A percentile compares a stretch with the other conserved stretches of the same genome.
phyloP scores from a whole-genome alignment of 2,329 filamentous ascomycete species.

The Lachnellula cervina region DNA sequence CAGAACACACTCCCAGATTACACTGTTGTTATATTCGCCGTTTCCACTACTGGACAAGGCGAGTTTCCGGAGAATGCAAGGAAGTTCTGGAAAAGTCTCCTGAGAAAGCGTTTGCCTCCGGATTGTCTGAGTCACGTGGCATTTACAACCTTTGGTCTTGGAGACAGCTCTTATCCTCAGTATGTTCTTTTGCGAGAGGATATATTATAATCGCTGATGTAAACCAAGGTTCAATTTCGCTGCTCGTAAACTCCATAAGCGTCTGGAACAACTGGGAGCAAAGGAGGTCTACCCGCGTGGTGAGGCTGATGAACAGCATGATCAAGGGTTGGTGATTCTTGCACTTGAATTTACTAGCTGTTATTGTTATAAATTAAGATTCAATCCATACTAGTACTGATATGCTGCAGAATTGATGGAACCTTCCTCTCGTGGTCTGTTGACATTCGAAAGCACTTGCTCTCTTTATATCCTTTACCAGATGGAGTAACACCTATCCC shows the following conservation, averaged over 20 bases:
- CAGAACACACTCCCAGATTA: constrained; percentile 49
- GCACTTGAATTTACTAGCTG: background rate
- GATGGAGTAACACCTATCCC: constrained; percentile 64
- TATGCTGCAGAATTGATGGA: constrained; percentile 64
- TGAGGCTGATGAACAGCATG: constrained; percentile 90
- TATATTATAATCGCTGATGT: constrained; percentile 1
- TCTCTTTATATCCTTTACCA: constrained; percentile 65
- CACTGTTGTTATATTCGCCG: constrained; percentile 67
- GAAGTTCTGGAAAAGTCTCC: constrained; percentile 77
- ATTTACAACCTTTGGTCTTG: constrained; percentile 86
- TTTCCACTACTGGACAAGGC: constrained; percentile 92
- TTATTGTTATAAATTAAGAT: background rate
- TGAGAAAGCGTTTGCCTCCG: constrained; percentile 70
- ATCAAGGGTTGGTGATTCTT: constrained; percentile 66
- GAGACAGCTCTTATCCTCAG: constrained; percentile 92
- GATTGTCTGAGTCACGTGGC: constrained; percentile 62
- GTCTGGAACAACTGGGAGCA: constrained; percentile 79
- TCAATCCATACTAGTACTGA: background rate
- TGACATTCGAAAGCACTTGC: constrained; percentile 60
- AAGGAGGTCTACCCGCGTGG: constrained; percentile 69
- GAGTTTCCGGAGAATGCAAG: constrained; percentile 82
- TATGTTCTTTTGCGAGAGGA: constrained; percentile 37
- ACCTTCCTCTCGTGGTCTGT: constrained; percentile 74
- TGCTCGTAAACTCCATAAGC: constrained; percentile 78
- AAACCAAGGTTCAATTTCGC: constrained; percentile 79